Evolutionary conservation across 2,329 filamentous ascomycete species (phyloP), one percentile per base, ranked within the genome.

Genomic region (Aspergillus japonicus): DNA sequence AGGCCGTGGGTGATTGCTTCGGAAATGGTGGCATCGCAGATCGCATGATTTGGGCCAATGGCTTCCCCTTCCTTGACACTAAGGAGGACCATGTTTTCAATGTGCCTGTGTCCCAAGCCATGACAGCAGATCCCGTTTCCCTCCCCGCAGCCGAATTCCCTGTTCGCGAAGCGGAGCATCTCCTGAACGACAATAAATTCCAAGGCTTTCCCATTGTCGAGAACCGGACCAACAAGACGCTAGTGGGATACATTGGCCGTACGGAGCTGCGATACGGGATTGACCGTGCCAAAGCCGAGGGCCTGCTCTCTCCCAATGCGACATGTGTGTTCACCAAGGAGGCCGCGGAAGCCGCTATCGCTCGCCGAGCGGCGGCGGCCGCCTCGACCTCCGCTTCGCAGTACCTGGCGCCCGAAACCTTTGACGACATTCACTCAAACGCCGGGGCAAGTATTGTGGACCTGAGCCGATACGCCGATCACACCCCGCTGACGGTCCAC

Each of bases 81-180:
- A 99, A 99, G 73, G 94, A 98, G 75, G 95, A 98, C 59, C 93
- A 97, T 76, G 93, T 93, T 56, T 97, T 98, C 75, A 94, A 93
- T 50, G 93, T 98, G 0, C 90, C 95, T 0, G 95, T 98, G 10
- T 95, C 91, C 0, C 86, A 91, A 63, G 91, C 91, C 64, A 97
- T 98, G 93, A 93, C 88, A 1, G 85, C 84, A 2, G 85, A 90
- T 54, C 84, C 93, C 0, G 86, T 91, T 2, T 86, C 87, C 0
- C 82, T 99, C 7, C 89, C 92, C 0, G 85, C 88, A 0, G 84
- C 83, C 1, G 93, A 91, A 35, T 83, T 96, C 68, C 87, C 86
- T 2, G 80, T 99, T 16, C 83, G 84, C n/a, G 84, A 91, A 47
- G 81, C 96, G 14, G 92, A 97, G 76, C 80, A 85, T 47, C 81